Base-by-base conservation (phyloP, 805 yeast genomes). In the Candida succiphila region DNA sequence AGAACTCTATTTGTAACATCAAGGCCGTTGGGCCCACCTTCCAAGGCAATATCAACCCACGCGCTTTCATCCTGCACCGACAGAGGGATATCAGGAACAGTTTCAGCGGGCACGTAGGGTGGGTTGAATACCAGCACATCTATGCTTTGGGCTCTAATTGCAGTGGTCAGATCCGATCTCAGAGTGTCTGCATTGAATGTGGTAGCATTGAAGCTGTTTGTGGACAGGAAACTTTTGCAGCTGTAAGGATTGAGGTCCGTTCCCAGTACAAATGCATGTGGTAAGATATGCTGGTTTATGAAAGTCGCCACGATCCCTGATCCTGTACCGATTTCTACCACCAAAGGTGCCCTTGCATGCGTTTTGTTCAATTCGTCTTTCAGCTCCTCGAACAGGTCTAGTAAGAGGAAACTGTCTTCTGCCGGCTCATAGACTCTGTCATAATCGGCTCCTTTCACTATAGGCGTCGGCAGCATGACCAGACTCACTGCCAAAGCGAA, bases 1-100 rank as follows among this genome's bases (percentile, higher is more conserved):
- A 92, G 58, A 2, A 92, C 65, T 34, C 58, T 57, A 56, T 75
- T 61, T 0, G 98, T 92, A 16, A 85, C 77, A 17, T 66, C 75
- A 97, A 92, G 89, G 0, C 98, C 98, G 45, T 82, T 79, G 7
- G 63, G 61, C 0, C 98, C 98, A 0, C 98, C 98, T 19, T 80
- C 66, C 17, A 92, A 65, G 0, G 98, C 98, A 36, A 89, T 57
- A 51, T 89, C 96, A 1, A 92, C 63, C 96, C 96, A 87, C 13
- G 63, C 61, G 21, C 67, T 65, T 15, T 72, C 76, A 8, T 65
- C 70, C 3, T 63, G 65, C 0, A 42, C 44, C 0, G 46, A 29
- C 1, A 37, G 38, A 0, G 92, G 92, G 2, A 70, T 43, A 0
- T 41, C 48, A 0, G 97, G 96, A 0, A 85, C 81, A 0, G 48